These are phyloP conservation scores for Cyberlindnera saturnus DNA, from an alignment of 805 yeast genomes.

Conservation along the genomic window DNA sequence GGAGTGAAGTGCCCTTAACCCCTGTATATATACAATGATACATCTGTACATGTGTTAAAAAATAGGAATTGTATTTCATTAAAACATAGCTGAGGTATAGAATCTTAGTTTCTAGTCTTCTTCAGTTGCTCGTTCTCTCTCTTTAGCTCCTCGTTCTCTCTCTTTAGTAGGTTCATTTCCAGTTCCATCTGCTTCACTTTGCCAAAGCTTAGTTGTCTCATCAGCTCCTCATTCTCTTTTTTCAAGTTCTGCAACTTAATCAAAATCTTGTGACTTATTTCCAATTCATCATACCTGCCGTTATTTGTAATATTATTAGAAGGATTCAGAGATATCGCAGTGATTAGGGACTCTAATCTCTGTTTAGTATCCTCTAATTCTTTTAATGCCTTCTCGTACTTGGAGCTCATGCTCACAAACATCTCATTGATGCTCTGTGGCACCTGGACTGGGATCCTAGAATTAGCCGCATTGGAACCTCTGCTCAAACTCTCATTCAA, in stretches of 20 bases:
- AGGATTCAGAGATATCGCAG: constrained; percentile 50
- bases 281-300: constrained; percentile 70
- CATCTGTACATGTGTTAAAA: background rate
- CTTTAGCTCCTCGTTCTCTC: constrained; percentile 3
- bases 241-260: constrained; percentile 53
- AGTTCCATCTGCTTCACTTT: constrained; percentile 65
- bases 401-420: constrained; percentile 41
- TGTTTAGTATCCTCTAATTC: constrained; percentile 58
- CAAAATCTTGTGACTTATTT: constrained; percentile 66
- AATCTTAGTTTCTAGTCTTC: background rate
- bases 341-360: constrained; percentile 55
- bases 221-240: constrained; percentile 64
- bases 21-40: constrained; percentile 4
- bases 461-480: constrained; percentile 4
- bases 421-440: constrained; percentile 41
- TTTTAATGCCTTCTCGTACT: constrained; percentile 38
- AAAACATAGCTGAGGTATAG: too few species aligned
- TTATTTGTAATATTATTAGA: constrained; percentile 37
- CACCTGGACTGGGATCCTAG: constrained; percentile 21
- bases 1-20: background rate
- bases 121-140: constrained; percentile 1
- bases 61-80: too few species aligned
- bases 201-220: constrained; percentile 70
- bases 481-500: constrained; percentile 22
- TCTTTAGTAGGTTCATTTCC: constrained; percentile 46